These are phyloP conservation scores for Solanum hybrid DNA, from an alignment of 305 asterid genomes.

Conservation along the genomic window DNA sequence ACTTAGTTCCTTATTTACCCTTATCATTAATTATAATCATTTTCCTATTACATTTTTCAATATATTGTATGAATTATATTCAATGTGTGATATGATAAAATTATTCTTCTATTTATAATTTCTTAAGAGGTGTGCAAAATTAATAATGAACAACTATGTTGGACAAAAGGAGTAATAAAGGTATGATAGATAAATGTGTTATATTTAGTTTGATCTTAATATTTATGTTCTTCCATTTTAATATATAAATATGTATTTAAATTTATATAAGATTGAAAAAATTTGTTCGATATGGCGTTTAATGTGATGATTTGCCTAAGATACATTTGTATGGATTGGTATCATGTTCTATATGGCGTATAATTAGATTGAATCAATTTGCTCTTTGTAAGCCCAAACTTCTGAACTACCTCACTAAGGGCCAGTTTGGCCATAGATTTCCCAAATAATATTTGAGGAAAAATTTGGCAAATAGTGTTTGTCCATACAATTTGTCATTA, in stretches of 20 bases:
- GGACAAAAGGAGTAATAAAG: not conserved
- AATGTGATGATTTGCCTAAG: not conserved
- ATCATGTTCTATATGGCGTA: not conserved
- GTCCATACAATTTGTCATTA: no score
- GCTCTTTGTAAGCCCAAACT: not conserved
- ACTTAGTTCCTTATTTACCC: not conserved
- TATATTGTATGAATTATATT: no score
- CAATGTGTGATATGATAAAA: not conserved
- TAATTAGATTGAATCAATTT: not conserved
- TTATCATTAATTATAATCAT: no score
- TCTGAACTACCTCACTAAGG: not conserved
- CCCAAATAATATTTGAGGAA: no score
- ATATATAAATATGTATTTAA: not conserved
- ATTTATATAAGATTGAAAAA: no score
- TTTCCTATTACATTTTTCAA: not conserved
- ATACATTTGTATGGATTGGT: no score
- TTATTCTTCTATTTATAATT: not conserved
- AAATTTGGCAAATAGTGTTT: no score
- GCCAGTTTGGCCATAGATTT: no score
- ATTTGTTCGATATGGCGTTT: not conserved
- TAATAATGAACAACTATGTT: not conserved
- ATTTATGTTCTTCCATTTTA: not conserved
- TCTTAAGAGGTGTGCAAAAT: not conserved
- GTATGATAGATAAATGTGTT: not conserved
- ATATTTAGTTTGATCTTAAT: no score